Conservation (phyloP, 805 yeast species). For the Candida andamanensis region DNA sequence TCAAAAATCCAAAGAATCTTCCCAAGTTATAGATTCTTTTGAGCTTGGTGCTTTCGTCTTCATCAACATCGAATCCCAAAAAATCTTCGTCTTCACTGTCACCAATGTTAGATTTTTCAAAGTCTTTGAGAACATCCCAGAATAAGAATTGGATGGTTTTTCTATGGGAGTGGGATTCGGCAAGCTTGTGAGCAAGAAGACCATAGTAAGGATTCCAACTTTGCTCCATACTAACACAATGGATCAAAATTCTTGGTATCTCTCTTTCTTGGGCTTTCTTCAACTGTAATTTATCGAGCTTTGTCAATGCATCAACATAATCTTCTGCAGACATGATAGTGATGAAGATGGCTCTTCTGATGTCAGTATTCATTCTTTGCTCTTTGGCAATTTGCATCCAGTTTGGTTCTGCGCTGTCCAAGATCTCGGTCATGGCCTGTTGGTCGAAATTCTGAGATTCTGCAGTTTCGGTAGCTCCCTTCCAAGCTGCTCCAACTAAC, state of each 20-base stretch:
- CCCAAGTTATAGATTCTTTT: slow-evolving; percentile 68
- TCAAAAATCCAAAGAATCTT: slow-evolving; percentile 69
- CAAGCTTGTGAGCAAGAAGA: slow-evolving; percentile 67
- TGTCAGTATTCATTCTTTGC: slow-evolving; percentile 93
- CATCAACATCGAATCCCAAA: slow-evolving; percentile 30
- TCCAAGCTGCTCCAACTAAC: slow-evolving; percentile 98
- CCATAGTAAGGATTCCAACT: slow-evolving; percentile 89
- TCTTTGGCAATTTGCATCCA: slow-evolving; percentile 83
- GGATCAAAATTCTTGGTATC: slow-evolving; percentile 77
- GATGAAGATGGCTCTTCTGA: slow-evolving; percentile 88
- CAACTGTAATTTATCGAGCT: slow-evolving; percentile 72
- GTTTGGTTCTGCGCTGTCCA: slow-evolving; percentile 72
- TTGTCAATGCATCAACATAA: slow-evolving; percentile 78
- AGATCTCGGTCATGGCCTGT: slow-evolving; percentile 50
- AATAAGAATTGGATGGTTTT: slow-evolving; percentile 84
- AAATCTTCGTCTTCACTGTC: slow-evolving; percentile 37
- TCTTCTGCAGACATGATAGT: slow-evolving; percentile 95
- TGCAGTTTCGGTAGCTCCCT: slow-evolving; percentile 44
- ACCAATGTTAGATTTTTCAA: slow-evolving; percentile 47
- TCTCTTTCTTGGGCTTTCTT: slow-evolving; percentile 81
- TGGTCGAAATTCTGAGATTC: slow-evolving; percentile 24
- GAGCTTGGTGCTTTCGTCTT: slow-evolving; percentile 51
- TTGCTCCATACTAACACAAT: slow-evolving; percentile 80
- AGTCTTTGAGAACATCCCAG: slow-evolving; percentile 78
- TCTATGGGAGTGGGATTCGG: slow-evolving; percentile 67